These are phyloP conservation scores for Leishmania mexicana DNA, from an alignment of 208 protist genomes.

Conservation along the genomic window DNA sequence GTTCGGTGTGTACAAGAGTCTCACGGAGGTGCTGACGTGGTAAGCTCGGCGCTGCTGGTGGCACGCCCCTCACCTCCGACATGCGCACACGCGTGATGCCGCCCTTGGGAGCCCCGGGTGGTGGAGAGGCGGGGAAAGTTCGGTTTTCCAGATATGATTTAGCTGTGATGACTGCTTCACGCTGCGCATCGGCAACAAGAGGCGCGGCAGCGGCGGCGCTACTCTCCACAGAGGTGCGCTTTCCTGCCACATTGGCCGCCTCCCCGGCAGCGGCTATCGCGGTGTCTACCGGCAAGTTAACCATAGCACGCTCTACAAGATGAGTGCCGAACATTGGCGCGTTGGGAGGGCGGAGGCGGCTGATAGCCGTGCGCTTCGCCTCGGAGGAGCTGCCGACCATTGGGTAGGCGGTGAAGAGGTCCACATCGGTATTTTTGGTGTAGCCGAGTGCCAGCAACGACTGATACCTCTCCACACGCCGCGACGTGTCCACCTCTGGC, in stretches of 20 bases:
- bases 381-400: background rate
- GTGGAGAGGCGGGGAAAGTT: background rate
- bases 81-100: background rate
- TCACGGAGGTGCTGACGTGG: constrained; percentile 1
- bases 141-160: background rate
- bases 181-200: background rate
- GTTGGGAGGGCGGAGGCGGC: constrained; percentile 62
- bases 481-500: background rate
- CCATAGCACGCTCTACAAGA: constrained; percentile 40
- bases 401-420: constrained; percentile 4
- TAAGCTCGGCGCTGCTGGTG: background rate
- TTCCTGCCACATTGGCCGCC: background rate
- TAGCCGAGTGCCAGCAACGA: constrained; percentile 18
- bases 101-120: background rate
- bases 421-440: background rate
- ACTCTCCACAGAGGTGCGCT: background rate
- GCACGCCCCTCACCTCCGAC: background rate
- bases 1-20: constrained; percentile 41
- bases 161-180: too few species aligned
- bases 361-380: constrained; percentile 27
- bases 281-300: constrained; percentile 11
- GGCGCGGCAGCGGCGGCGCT: background rate
- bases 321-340: constrained; percentile 45
- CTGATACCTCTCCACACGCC: constrained; percentile 10
- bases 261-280: background rate